Base-by-base conservation (phyloP, 169 alveolate genomes). In the Cryptosporidium sp. region DNA sequence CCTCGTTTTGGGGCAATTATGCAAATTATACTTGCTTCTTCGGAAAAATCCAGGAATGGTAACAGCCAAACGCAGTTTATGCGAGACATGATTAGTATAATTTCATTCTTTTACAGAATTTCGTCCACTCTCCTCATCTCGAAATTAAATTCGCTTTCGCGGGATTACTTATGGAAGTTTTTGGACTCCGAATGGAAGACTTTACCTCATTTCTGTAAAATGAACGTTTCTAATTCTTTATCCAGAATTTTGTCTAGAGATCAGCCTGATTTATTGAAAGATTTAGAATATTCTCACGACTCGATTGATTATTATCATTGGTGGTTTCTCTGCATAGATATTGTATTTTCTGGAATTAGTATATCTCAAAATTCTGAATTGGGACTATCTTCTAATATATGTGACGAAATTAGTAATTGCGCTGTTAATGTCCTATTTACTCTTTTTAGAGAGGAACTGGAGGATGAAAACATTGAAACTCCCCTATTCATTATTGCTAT, bases 281-380 rank as follows among this genome's bases (percentile, higher is more conserved):
- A n/a, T 23, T 0, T 39, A 0, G 55, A 31, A 59, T 12, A 74
- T 58, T 35, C 71, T 6, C 37, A 52, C 9, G 37, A 52, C 7
- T 51, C 58, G 3, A 80, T 80, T 3, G 89, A 80, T n/a, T 80
- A 80, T 29, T 80, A 45, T 48, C 89, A 80, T 7, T 80, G 89
- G 89, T 80, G 89, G 89, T 80, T 80, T 80, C 89, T 80, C 39
- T 62, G 80, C 26, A 26, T 80, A 29, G 89, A 80, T 61, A 26
- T 80, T 6, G 62, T 80, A 10, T 61, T 80, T 41, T 41, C 89
- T 59, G 89, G 80, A 3, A 39, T 80, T n/a, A 80, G 89, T 50
- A 41, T 62, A 37, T 29, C 75, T 3, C 62, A 59, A 45, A 59
- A 62, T 62, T 31, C 69, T 0, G 73, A 45, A 59, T 43, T 65